phyloP scores from a whole-genome alignment of 2,329 filamentous ascomycete species.

The Harringtonia aguacate region DNA sequence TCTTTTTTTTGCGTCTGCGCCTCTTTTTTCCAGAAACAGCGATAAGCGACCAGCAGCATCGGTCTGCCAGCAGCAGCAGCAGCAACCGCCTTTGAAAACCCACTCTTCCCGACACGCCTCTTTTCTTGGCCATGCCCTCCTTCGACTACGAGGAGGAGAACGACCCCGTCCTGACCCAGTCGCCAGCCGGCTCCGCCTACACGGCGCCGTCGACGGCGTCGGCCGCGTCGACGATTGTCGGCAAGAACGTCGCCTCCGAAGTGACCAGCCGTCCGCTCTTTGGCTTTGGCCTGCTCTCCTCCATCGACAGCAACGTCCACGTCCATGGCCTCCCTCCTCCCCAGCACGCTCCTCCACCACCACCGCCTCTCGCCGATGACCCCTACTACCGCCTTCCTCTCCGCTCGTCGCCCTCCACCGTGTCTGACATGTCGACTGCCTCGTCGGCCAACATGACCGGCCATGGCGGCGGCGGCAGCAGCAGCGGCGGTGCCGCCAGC shows the following conservation, averaged over 20 bases:
- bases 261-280: background rate
- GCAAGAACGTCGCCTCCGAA: constrained; percentile 4
- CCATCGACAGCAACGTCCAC: constrained; percentile 7
- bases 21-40: too few species aligned
- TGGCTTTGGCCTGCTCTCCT: constrained; percentile 4
- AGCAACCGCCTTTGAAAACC: too few species aligned
- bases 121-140: constrained; percentile 9
- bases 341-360: constrained; percentile 4
- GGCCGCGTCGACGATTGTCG: constrained; percentile 1
- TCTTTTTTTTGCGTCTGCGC: too few species aligned
- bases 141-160: constrained; percentile 7
- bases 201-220: background rate
- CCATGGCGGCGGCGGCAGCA: constrained; percentile 5
- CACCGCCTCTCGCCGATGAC: constrained; percentile 5
- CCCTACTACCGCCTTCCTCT: constrained; percentile 3
- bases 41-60: too few species aligned
- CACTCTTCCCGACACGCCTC: background rate
- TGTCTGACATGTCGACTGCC: constrained; percentile 7
- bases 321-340: constrained; percentile 6
- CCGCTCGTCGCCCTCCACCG: background rate
- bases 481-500: constrained; percentile 8
- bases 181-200: background rate
- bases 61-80: too few species aligned
- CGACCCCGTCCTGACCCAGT: constrained; percentile 5
- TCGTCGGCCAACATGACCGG: constrained; percentile 12